Percentiles rank a stretch among this genome's conserved stretches.
Evolutionary conservation across 2,329 filamentous ascomycete genomes (phyloP).

Genomic region (Biscogniauxia marginata): DNA sequence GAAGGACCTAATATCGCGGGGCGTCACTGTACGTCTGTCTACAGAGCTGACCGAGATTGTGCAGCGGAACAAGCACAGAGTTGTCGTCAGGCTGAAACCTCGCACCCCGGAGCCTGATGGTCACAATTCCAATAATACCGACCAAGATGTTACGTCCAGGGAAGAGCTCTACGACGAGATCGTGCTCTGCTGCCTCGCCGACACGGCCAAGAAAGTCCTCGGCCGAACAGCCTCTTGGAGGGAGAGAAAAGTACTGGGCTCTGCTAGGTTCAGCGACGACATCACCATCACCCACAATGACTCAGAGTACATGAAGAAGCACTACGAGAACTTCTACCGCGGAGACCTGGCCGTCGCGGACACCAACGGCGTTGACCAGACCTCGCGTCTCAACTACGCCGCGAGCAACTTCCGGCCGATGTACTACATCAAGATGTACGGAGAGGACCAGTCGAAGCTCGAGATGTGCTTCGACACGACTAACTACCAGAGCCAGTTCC

Average conservation of each 20-base stretch:
- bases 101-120: conserved; percentile 32
- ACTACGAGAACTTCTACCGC: conserved; percentile 64
- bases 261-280: conserved; percentile 68
- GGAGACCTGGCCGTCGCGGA: conserved; percentile 40
- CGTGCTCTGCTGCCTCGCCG: conserved; percentile 63
- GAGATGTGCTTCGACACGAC: conserved; percentile 57
- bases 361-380: conserved; percentile 37
- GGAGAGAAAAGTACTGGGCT: conserved; percentile 68
- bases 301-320: conserved; percentile 61
- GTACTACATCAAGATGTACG: conserved; percentile 57
- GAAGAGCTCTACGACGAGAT: conserved; percentile 64
- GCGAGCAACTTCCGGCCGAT: conserved; percentile 48
- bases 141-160: conserved; percentile 37
- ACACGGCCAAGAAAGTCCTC: conserved; percentile 62
- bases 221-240: conserved; percentile 55
- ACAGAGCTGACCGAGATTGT: conserved; percentile 51
- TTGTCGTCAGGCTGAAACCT: conserved; percentile 44
- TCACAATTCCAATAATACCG: conserved; percentile 32
- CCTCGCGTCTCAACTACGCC: conserved; percentile 39
- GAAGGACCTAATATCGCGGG: conserved; percentile 45
- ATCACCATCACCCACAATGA: conserved; percentile 70
- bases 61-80: conserved; percentile 48
- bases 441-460: conserved; percentile 49
- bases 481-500: conserved; percentile 59
- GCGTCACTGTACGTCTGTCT: conserved; percentile 51